Percentiles rank a stretch among this genome's conserved stretches.
Conservation (phyloP, 2,329 filamentous ascomycete genomes). For the Westerdykella aurantiaca region DNA sequence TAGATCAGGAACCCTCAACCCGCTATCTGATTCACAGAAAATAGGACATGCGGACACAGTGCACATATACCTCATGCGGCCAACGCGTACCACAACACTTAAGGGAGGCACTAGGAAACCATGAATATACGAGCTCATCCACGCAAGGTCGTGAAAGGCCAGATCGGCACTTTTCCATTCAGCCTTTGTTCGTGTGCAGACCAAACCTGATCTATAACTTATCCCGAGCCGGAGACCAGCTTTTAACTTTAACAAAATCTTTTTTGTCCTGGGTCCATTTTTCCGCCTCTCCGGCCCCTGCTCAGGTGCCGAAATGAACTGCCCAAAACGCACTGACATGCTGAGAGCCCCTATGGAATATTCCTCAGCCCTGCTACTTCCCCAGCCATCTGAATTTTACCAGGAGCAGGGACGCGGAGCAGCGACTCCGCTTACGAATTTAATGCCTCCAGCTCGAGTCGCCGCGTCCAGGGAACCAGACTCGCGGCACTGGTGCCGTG, state of each 20-base stretch:
- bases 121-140: constrained; percentile 4
- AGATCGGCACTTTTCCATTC: too few relatives aligned
- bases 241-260: constrained; percentile 2
- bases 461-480: too few relatives aligned
- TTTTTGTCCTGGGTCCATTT: constrained; percentile 2
- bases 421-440: constrained; percentile 5
- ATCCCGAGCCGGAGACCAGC: background rate
- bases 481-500: too few relatives aligned
- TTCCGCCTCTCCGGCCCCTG: background rate
- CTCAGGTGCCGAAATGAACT: background rate
- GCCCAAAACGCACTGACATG: constrained; percentile 10
- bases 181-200: background rate
- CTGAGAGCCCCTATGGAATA: constrained; percentile 7
- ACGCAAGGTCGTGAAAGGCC: too few relatives aligned
- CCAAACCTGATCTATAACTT: background rate
- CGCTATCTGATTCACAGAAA: constrained; percentile 2
- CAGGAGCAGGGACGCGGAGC: constrained; percentile 9
- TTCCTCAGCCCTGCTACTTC: constrained; percentile 13
- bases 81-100: constrained; percentile 5
- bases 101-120: constrained; percentile 4
- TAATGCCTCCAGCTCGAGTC: too few relatives aligned
- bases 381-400: constrained; percentile 2
- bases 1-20: background rate
- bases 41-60: too few relatives aligned
- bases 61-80: background rate